Evolutionary conservation across 208 protist genomes (phyloP).

Genomic region (Blechomonas ayalai): DNA sequence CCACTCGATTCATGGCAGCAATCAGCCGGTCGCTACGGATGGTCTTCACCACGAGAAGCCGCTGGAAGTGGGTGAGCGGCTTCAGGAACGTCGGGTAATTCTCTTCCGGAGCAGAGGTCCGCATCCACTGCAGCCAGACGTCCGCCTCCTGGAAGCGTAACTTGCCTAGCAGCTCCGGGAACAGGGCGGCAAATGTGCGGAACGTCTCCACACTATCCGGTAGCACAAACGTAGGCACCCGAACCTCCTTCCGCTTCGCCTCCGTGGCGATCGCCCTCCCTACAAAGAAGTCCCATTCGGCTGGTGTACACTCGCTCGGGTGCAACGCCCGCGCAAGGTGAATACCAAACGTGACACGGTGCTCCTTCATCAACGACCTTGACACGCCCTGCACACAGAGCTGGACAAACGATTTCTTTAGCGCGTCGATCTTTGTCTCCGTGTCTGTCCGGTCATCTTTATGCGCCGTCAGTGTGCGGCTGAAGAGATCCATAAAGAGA

Average conservation of each 20-base stretch:
- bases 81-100: constrained; percentile 84
- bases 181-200: constrained; percentile 65
- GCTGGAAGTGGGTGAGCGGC: constrained; percentile 92
- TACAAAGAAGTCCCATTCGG: constrained; percentile 94
- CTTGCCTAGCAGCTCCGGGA: constrained; percentile 63
- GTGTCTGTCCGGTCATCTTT: constrained; percentile 66
- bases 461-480: constrained; percentile 51
- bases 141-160: constrained; percentile 79
- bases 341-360: constrained; percentile 94
- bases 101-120: constrained; percentile 73
- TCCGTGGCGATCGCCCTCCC: constrained; percentile 45
- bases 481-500: constrained; percentile 88
- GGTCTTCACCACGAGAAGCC: constrained; percentile 92
- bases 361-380: constrained; percentile 93
- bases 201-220: constrained; percentile 76
- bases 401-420: constrained; percentile 76
- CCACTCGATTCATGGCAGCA: constrained; percentile 85
- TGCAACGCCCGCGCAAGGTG: constrained; percentile 88
- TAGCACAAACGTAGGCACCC: constrained; percentile 85
- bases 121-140: constrained; percentile 91
- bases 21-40: constrained; percentile 95
- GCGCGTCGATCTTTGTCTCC: constrained; percentile 77
- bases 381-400: constrained; percentile 76
- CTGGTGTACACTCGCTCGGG: constrained; percentile 39
- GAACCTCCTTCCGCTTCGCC: constrained; percentile 52